Evolutionary conservation across 129 eudicot genomes (phyloP).

Genomic region (Arctium minus): DNA sequence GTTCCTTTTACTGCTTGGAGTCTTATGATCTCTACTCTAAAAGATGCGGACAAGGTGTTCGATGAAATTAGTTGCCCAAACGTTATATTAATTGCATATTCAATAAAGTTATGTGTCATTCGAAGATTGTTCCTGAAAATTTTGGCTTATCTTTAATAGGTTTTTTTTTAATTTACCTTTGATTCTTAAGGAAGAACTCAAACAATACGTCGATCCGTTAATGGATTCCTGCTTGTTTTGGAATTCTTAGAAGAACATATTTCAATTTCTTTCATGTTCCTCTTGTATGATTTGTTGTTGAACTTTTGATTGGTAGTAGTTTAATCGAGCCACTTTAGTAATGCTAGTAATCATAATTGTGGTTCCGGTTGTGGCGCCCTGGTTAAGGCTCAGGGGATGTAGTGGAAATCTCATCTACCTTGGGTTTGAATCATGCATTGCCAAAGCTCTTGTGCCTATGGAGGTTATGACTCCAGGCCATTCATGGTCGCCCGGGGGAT

Average conservation of each 20-base stretch:
- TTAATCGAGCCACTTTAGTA: neutral
- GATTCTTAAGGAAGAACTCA: neutral
- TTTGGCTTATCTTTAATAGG: neutral
- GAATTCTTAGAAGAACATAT: neutral
- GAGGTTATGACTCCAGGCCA: neutral
- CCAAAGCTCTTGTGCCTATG: neutral
- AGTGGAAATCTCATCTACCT: neutral
- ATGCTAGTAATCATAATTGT: neutral
- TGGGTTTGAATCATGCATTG: neutral
- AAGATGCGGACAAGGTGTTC: neutral
- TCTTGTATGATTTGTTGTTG: neutral
- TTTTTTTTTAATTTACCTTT: neutral
- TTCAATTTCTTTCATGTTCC: neutral
- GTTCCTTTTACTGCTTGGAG: neutral
- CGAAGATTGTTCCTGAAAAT: neutral
- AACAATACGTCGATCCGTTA: neutral
- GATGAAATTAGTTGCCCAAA: neutral
- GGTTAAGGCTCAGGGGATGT: neutral
- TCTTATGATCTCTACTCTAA: neutral
- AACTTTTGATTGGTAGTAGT: neutral
- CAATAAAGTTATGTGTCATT: neutral
- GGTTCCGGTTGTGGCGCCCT: too few relatives aligned
- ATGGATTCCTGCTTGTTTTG: neutral
- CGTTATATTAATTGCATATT: neutral
- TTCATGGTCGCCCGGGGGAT: neutral